phyloP scores from a whole-genome alignment of 1,139 yeast species.

The Suhomyces maxii region DNA sequence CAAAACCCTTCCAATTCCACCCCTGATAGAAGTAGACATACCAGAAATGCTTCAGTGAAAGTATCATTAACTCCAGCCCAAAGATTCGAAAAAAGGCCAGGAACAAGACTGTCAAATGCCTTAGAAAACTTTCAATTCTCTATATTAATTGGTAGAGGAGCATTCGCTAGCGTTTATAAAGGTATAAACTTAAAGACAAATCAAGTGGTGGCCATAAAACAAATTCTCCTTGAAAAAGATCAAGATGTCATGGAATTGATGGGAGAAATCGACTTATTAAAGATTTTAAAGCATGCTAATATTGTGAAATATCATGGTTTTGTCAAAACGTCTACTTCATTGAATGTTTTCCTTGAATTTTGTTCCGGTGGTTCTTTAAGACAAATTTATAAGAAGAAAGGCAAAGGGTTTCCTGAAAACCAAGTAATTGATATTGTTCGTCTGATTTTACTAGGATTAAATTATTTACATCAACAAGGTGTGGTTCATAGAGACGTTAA shows the following conservation, averaged over 20 bases:
- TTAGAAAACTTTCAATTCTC: conserved; percentile 58
- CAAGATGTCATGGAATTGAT: conserved; percentile 53
- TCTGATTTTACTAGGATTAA: conserved; percentile 75
- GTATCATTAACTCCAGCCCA: conserved; percentile 58
- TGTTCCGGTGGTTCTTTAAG: conserved; percentile 88
- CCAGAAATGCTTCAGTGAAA: conserved; percentile 36
- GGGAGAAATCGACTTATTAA: conserved; percentile 86
- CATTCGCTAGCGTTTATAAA: conserved; percentile 72
- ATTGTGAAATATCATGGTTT: conserved; percentile 91
- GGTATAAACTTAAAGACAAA: conserved; percentile 66
- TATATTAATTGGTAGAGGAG: conserved; percentile 73
- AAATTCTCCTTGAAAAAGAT: conserved; percentile 57
- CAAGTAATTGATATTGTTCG: conserved; percentile 59
- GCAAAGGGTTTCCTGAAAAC: conserved; percentile 58
- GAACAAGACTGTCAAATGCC: conserved; percentile 41
- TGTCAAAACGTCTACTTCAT: conserved; percentile 62
- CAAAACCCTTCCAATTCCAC: conserved; percentile 3
- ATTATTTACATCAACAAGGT: conserved; percentile 67
- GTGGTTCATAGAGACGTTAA: conserved; percentile 78
- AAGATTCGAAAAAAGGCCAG: conserved; percentile 43
- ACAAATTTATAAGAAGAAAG: conserved; percentile 58
- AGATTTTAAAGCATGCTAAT: conserved; percentile 77
- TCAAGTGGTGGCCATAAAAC: conserved; percentile 82
- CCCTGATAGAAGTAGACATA: conserved; percentile 17
- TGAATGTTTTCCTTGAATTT: conserved; percentile 71